Evolutionary conservation across 352 stramenopile genomes (phyloP), one percentile per base, ranked within the genome.

Genomic region (Globisporangium barbulae): DNA sequence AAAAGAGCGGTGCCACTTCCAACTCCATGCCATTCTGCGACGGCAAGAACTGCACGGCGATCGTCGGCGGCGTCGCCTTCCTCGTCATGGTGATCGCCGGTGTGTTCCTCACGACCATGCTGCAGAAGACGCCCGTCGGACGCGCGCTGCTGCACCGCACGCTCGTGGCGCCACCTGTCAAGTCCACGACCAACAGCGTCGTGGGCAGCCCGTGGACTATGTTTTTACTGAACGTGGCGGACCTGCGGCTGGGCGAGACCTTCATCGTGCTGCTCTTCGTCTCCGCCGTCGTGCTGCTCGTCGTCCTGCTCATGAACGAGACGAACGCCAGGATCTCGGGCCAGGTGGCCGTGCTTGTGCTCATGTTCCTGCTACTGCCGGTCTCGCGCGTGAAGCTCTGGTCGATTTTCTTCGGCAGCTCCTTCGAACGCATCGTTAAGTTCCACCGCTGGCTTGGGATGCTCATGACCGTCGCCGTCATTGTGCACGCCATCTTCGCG

Each of bases 311-410:
- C 61, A 68, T 58, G 0, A 54, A 83, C 37, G 63, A 71, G 31
- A 59, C 76, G 0, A 60, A 74, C n/a, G 71, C 80, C 19, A 65
- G 82, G 30, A 72, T 66, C 4, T 82, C 76, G 5, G 85, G 85
- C 44, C 79, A 89, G 44, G 71, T 90, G 12, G 69, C 68, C 31
- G 59, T 92, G n/a, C 59, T 91, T 12, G 74, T 86, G 17, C 64
- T 94, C 52, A 89, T 92, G 81, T 91, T 94, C 59, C 60, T 94
- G 56, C 78, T 94, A 28, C 70, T 92, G 1, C 85, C 85, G 0
- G 74, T 94, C 2, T 67, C 85, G 2, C 73, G 79, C 15, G 65
- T 90, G 33, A 73, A 73, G 5, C 69, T 92, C 31, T 37, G 31
- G 31, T 37, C 31, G 31, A 37, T 37, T 8, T 37, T 37, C 31